Evolutionary conservation across 1,284 basidiomycete species (phyloP).

Genomic region (Moesziomyces sp.): DNA sequence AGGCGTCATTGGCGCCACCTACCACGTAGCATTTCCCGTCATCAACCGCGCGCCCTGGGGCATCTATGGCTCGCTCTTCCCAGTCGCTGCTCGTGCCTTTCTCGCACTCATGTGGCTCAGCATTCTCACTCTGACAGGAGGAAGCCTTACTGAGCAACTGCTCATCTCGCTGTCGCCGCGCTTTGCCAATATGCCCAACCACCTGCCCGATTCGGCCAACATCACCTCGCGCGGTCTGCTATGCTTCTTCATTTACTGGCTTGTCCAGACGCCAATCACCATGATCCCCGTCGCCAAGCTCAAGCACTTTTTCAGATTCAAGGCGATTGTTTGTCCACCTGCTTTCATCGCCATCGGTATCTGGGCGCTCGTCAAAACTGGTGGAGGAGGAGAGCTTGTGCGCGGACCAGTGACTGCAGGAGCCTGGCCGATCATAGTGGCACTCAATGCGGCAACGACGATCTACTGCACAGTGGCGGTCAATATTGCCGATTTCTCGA

Average conservation of each 20-base stretch:
- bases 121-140: constrained; percentile 26
- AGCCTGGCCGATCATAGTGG: constrained; percentile 22
- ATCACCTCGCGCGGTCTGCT: constrained; percentile 22
- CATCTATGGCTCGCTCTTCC: constrained; percentile 21
- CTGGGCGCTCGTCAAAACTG: constrained; percentile 16
- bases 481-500: constrained; percentile 32
- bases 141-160: constrained; percentile 18
- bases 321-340: constrained; percentile 27
- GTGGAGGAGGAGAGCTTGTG: constrained; percentile 17
- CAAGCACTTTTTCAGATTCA: constrained; percentile 25
- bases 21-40: constrained; percentile 40
- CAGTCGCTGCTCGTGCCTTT: constrained; percentile 16
- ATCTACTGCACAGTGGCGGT: constrained; percentile 33
- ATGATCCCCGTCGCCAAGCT: constrained; percentile 28
- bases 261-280: constrained; percentile 24
- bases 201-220: constrained; percentile 19
- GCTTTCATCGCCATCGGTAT: constrained; percentile 31
- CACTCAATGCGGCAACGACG: constrained; percentile 22
- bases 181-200: constrained; percentile 26
- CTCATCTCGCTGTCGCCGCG: constrained; percentile 22
- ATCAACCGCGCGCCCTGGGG: constrained; percentile 36
- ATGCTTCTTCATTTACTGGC: constrained; percentile 33
- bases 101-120: constrained; percentile 33
- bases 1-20: constrained; percentile 25
- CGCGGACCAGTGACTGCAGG: constrained; percentile 24